Evolutionary conservation across 108 stramenopile species (phyloP).

Genomic region (Parietichytrium sp.): DNA sequence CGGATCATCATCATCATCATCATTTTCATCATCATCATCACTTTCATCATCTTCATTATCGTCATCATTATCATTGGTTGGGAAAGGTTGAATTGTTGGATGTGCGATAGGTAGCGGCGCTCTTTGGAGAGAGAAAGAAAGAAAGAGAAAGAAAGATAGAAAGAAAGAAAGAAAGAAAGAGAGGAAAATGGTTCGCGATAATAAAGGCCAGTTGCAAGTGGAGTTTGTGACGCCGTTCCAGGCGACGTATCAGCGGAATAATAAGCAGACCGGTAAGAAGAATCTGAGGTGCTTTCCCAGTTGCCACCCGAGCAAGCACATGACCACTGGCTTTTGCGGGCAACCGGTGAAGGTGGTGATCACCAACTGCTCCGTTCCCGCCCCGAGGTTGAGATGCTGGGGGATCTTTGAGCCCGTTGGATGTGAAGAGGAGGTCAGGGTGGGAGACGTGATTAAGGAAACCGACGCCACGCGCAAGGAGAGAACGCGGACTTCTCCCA

Average conservation of each 20-base stretch:
- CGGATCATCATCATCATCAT: no score
- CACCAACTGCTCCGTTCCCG: background rate
- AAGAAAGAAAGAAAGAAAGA: no score
- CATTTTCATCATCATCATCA: no score
- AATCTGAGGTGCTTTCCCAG: slow-evolving; percentile 30
- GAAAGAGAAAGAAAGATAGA: no score
- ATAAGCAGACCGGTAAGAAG: slow-evolving; percentile 35
- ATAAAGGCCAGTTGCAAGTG: no score
- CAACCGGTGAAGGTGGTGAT: background rate
- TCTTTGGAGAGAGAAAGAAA: no score
- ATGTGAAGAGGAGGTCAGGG: background rate
- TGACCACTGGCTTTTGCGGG: background rate
- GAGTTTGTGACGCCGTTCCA: slow-evolving; percentile 16
- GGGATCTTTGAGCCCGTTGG: background rate
- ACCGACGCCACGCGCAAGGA: slow-evolving; percentile 3
- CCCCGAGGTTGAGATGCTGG: background rate
- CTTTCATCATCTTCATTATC: no score
- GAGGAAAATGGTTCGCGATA: no score
- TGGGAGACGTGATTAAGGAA: slow-evolving; percentile 1
- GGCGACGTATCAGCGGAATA: slow-evolving; percentile 31
- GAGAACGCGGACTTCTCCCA: background rate
- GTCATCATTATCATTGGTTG: no score
- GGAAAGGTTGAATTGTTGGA: no score
- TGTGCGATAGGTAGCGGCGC: no score
- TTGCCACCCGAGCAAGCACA: slow-evolving; percentile 18